phyloP scores from a whole-genome alignment of 208 protist species.

The Porcisia hertigi region DNA sequence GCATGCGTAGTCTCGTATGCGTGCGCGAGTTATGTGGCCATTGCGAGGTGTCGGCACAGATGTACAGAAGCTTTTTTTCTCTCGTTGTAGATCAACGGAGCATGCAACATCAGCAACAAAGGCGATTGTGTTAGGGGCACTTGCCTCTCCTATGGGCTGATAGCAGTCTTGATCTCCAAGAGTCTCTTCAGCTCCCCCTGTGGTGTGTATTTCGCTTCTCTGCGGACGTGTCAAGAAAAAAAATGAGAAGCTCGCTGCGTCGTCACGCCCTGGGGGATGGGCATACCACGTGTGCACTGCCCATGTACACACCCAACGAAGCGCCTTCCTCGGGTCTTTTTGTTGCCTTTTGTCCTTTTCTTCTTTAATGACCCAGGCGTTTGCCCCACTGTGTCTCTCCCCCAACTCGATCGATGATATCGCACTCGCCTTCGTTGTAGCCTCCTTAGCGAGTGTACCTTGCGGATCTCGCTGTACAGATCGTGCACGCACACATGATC shows the following conservation, averaged over 20 bases:
- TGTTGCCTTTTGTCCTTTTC: no score
- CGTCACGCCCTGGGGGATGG: neutral
- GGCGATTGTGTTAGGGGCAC: neutral
- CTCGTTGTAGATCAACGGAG: neutral
- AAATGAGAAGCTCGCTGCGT: neutral
- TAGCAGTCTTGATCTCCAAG: no score
- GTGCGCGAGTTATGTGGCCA: no score
- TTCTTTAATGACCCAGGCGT: neutral
- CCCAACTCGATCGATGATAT: neutral
- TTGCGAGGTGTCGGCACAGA: neutral
- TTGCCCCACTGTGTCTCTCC: neutral
- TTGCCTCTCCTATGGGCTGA: no score
- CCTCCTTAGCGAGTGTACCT: neutral
- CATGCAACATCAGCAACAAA: neutral
- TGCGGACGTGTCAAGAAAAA: neutral
- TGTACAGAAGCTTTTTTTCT: neutral
- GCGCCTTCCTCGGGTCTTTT: neutral
- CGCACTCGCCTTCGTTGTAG: neutral
- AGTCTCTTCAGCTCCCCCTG: no score
- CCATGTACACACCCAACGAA: neutral
- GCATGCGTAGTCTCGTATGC: no score
- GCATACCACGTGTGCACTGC: neutral
- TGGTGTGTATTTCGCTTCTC: no score
- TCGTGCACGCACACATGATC: neutral
- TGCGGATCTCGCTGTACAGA: neutral